Base-by-base conservation (phyloP, 108 stramenopile species). In the Chaetoceros tenuissimus region DNA sequence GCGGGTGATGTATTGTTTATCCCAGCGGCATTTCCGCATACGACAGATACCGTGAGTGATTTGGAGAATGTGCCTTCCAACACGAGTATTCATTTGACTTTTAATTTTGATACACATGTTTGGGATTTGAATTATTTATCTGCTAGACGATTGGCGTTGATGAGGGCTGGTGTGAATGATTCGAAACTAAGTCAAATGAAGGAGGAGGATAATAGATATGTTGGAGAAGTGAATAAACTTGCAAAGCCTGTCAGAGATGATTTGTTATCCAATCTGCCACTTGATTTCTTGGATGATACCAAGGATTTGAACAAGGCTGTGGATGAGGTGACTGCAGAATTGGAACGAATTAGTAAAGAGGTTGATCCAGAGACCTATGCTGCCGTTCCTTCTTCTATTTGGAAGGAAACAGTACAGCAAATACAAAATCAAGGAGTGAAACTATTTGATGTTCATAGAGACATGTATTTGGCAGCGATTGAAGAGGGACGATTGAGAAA, bases 1-100 rank as follows among this genome's bases (percentile, higher is more conserved):
- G 67, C 76, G 31, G 92, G 92, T 7, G 92, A 96, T 74, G 64
- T 93, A 0, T 68, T 96, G 24, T 96, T 84, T 64, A 68, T 94
- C 19, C 95, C 95, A 0, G 89, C 91, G 1, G 91, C 85, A 18
- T 96, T 91, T 75, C 93, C 95, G 0, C 95, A 96, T 60, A 92
- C 95, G 19, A 96, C 93, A 3, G 84, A 89, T 56, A 94, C 94
- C 1, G 67, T 65, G 8, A 74, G 57, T 18, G 64, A 71, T 28
- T 24, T 28, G 44, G 54, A 58, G 10, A 57, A 64, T 28, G 73
- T 22, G 20, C 53, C 53, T 28, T 68, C 81, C 44, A 66, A 81
- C 27, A 73, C 76, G 27, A 80, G 82, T 24, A 73, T 96, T 47
- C 94, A 96, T 60, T 64, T 96, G 64, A 96, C 94, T 19, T 72